Evolutionary conservation across 2,329 filamentous ascomycete genomes (phyloP).

Genomic region (Colletotrichum somersetense): DNA sequence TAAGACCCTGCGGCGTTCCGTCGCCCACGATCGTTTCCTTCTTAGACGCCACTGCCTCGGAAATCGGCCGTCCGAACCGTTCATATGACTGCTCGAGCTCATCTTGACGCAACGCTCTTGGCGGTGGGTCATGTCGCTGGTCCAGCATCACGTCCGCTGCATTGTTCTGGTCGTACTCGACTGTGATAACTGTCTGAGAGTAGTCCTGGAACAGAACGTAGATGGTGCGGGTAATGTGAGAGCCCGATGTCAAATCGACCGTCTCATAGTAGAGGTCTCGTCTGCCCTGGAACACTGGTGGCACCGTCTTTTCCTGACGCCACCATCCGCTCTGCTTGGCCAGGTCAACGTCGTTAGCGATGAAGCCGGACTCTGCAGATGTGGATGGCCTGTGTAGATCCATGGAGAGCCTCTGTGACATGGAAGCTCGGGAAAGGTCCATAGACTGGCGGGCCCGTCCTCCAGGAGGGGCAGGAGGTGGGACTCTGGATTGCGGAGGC

Average conservation of each 20-base stretch:
- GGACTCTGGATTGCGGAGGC: constrained; percentile 45
- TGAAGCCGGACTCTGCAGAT: constrained; percentile 83
- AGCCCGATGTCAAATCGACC: constrained; percentile 81
- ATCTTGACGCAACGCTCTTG: constrained; percentile 86
- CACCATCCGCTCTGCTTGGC: constrained; percentile 85
- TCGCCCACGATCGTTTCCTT: constrained; percentile 88
- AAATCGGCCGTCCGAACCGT: constrained; percentile 83
- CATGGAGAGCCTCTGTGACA: constrained; percentile 71
- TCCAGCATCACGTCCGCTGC: constrained; percentile 80
- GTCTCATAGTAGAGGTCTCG: constrained; percentile 87
- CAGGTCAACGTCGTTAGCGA: constrained; percentile 89
- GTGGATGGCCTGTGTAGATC: constrained; percentile 81
- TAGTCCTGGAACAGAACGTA: constrained; percentile 96
- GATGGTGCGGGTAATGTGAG: constrained; percentile 81
- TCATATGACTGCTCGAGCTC: constrained; percentile 90
- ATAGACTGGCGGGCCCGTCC: constrained; percentile 68
- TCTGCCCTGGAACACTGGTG: constrained; percentile 84
- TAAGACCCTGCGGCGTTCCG: constrained; percentile 81
- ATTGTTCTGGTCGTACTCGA: constrained; percentile 81
- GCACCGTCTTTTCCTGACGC: constrained; percentile 82
- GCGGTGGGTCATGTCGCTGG: constrained; percentile 88
- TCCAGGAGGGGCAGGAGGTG: constrained; percentile 33
- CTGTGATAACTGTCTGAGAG: constrained; percentile 90
- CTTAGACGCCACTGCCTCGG: constrained; percentile 75
- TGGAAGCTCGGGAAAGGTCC: constrained; percentile 68